Base-by-base conservation (phyloP, 768 basidiomycete genomes). In the Kockovaella imperatae region DNA sequence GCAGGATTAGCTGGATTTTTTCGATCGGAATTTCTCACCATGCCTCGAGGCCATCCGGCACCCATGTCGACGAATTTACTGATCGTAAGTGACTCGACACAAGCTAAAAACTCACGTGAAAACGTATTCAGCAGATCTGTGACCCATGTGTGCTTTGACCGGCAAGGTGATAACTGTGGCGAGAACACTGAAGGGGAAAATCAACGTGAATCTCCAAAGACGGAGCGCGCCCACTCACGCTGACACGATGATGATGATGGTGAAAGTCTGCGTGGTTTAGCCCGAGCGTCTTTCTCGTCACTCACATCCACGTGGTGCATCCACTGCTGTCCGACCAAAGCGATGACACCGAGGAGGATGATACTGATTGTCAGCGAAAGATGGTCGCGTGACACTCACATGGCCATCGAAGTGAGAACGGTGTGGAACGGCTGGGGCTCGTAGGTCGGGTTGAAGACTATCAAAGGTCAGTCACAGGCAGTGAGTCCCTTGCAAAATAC, bases 21-120 rank as follows among this genome's bases (percentile, higher is more conserved):
- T 7, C 5, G 8, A 18, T 23, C 8, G 15, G 5, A 17, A 21
- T 1, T 8, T 43, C 56, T 39, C 18, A 80, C 75, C 80, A 80
- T 82, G 32, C 81, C 82, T 14, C 78, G 73, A 5, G 75, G 76
- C 82, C 81, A 82, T 6, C 82, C 82, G 1, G 81, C 78, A 11
- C 73, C 71, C 26, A 78, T 74, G 3, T 77, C 71, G 52, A 81
- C 76, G 45, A 80, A 83, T 39, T 77, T 51, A 26, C 46, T 52
- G 35, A 25, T 11, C 10, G 23, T 7, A 30, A 29, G 41, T 30
- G 15, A 35, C 18, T 8, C 43, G 5, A 7, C 10, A 11, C 4
- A 25, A 7, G 5, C 30, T 17, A 26, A 13, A 13, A 11, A 39
- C 35, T 50, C 38, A 75, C 18, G 76, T 76, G 1, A 82, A 70